Conservation (phyloP, 495 filamentous ascomycete species). For the Hypoxylon crocopeplum region DNA sequence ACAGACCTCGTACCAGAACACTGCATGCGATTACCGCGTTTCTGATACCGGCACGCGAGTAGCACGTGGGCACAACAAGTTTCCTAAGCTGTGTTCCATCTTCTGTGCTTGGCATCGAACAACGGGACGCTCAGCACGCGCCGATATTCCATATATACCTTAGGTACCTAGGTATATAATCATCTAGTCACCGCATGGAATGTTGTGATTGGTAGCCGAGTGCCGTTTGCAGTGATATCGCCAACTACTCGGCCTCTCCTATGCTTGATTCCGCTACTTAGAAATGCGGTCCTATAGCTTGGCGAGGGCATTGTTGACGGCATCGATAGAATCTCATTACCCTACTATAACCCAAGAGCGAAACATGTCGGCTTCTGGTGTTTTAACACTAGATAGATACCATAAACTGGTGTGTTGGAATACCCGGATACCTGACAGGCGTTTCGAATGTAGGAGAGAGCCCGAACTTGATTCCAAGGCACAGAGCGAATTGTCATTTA, state of each 20-base stretch:
- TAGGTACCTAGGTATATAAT: neutral
- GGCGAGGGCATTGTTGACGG: neutral
- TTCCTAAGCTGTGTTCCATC: neutral
- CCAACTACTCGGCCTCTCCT: neutral
- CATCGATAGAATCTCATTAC: too few relatives aligned
- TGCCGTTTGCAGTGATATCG: neutral
- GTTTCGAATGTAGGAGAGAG: constrained; percentile 10
- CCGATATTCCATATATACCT: neutral
- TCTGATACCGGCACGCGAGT: constrained; percentile 5
- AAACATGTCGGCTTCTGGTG: too few relatives aligned
- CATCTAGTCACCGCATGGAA: neutral
- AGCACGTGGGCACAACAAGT: constrained; percentile 13
- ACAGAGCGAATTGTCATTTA: constrained; percentile 23
- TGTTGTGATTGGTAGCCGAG: too few relatives aligned
- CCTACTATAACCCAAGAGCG: too few relatives aligned
- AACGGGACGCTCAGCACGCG: neutral
- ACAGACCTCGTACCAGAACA: constrained; percentile 8
- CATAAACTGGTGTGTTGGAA: constrained; percentile 7
- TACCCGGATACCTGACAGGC: constrained; percentile 16
- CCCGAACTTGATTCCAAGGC: constrained; percentile 9
- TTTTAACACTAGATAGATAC: too few relatives aligned
- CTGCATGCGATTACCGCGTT: constrained; percentile 1
- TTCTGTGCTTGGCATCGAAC: neutral
- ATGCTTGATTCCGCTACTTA: neutral
- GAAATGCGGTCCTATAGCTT: neutral